Base-by-base conservation (phyloP, 2,329 filamentous ascomycete genomes). In the Ceratocystis eucalypticola region DNA sequence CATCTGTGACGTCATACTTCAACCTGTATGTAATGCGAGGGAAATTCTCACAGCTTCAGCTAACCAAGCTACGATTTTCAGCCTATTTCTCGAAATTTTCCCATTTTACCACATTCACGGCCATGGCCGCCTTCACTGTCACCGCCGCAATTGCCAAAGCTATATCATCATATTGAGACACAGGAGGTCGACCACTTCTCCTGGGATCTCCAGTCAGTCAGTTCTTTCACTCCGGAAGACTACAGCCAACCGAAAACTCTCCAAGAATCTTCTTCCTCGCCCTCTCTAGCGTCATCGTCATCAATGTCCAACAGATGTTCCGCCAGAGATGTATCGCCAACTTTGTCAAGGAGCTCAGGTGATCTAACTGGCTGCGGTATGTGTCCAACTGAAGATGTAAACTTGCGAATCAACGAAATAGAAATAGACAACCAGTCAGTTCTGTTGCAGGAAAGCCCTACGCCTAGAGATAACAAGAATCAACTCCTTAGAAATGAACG, bases 141-240 rank as follows among this genome's bases (percentile, higher is more conserved):
- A 22, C 48, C 22, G 17, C 48, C 10, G 17, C 48, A 53, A 22
- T 22, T 17, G 6, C 48, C 48, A 2, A 53, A 10, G n/a, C 48
- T 3, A 8, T n/a, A n/a, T n/a, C 7, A 62, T 15, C 2, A 45
- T 15, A 62, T 5, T 5, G 22, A 22, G 12, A 61, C n/a, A 25
- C 61, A 37, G 59, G 62, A 20, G 57, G 46, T 41, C 10, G 12
- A 41, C 10, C 37, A 41, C 37, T 15, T 41, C 8, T 17, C 22
- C 20, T 68, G 66, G 66, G 66, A 68, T 20, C 55, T 55, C 10
- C 46, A 44, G 10, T 68, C 66, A 1, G 53, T 57, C 48, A 62
- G 61, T 37, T 68, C 66, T 20, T 68, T 68, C 59, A 68, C 66
- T 3, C 66, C 66, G 3, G 66, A 68, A 20, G 66, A 68, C 22